phyloP scores from a whole-genome alignment of 345 rosid genomes.

The Hibiscus tridactylites region DNA sequence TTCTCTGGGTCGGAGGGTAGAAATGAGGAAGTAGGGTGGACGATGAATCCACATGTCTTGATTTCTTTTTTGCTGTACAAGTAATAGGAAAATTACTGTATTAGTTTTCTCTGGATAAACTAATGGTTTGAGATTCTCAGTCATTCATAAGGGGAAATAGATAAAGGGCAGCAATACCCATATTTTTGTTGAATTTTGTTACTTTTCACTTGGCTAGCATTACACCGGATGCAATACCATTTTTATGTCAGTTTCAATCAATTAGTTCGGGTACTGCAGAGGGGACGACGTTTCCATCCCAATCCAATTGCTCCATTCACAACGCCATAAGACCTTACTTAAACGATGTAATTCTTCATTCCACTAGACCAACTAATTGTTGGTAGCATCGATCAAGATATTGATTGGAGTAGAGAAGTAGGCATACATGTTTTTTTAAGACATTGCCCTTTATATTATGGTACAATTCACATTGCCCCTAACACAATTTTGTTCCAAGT shows the following conservation, averaged over 20 bases:
- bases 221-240: not conserved
- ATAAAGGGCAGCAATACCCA: not conserved
- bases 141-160: slow-evolving; percentile 13
- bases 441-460: too few species aligned
- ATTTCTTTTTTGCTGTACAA: slow-evolving; percentile 27
- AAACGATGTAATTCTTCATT: too few species aligned
- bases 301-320: too few species aligned
- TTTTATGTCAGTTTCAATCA: not conserved
- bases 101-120: slow-evolving; percentile 16
- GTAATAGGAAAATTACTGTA: slow-evolving; percentile 31
- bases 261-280: too few species aligned
- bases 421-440: too few species aligned
- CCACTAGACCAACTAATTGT: too few species aligned
- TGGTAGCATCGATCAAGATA: too few species aligned
- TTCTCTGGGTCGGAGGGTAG: slow-evolving; percentile 11
- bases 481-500: too few species aligned
- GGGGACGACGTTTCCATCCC: too few species aligned
- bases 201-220: not conserved
- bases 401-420: too few species aligned
- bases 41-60: slow-evolving; percentile 9
- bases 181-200: not conserved
- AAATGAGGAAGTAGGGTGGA: slow-evolving; percentile 16
- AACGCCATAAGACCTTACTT: too few species aligned
- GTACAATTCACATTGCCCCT: too few species aligned
- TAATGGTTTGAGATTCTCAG: slow-evolving; percentile 14